Evolutionary conservation across 345 rosid genomes (phyloP).

Genomic region (Isatis tinctoria): DNA sequence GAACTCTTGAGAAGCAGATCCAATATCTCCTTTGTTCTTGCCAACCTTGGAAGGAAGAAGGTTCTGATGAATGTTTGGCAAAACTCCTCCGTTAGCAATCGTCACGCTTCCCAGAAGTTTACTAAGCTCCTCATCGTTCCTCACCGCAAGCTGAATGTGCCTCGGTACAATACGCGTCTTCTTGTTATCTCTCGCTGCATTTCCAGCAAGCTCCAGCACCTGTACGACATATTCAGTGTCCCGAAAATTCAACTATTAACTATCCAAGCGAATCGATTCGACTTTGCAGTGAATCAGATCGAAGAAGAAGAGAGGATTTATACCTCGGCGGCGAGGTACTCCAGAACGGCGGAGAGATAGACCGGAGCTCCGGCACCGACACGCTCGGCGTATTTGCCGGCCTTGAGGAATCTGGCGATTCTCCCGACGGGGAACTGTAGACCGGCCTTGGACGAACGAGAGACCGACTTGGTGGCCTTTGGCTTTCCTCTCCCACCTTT

Average conservation of each 20-base stretch:
- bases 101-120: constrained; percentile 65
- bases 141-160: constrained; percentile 74
- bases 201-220: constrained; percentile 77
- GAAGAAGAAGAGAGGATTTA: background rate
- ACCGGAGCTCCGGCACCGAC: constrained; percentile 79
- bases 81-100: constrained; percentile 72
- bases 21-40: constrained; percentile 53
- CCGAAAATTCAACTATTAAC: too few relatives aligned
- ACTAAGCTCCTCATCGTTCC: constrained; percentile 72
- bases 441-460: constrained; percentile 65
- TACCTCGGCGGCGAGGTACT: constrained; percentile 86
- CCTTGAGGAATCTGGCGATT: constrained; percentile 65
- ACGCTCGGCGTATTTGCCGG: constrained; percentile 63
- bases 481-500: constrained; percentile 65
- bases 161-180: constrained; percentile 68
- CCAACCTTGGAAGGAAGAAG: constrained; percentile 57
- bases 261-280: background rate
- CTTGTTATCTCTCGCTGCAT: constrained; percentile 80
- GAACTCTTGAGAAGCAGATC: constrained; percentile 70
- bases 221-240: background rate
- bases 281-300: background rate
- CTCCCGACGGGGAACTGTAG: constrained; percentile 79
- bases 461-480: constrained; percentile 53
- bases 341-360: constrained; percentile 74
- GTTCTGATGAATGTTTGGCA: constrained; percentile 56